Evolutionary conservation across 2,329 filamentous ascomycete species (phyloP), one percentile per base, ranked within the genome.

Genomic region (Aureobasidium sp.): DNA sequence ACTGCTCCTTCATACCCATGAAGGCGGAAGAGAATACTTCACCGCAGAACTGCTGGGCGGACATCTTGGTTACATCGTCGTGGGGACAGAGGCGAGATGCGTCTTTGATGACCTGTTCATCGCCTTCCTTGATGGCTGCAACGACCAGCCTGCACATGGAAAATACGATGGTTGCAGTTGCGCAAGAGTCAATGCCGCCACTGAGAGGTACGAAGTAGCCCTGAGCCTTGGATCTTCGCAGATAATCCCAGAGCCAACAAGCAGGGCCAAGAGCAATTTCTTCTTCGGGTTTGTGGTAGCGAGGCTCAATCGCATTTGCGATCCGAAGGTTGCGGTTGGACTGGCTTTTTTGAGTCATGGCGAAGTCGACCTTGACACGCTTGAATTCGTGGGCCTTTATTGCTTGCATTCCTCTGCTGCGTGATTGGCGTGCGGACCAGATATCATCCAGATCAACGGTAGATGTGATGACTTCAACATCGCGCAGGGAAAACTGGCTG

Each of bases 371-470:
- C 56, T 76, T 72, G 11, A 80, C 73, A 1, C 77, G 72, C 64
- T 77, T 70, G 37, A 86, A 84, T 8, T 74, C 70, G 2, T 76
- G 72, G 3, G 71, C 66, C 44, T 72, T 69, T 62, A 82, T 79
- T 8, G 84, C 82, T 69, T 89, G 87, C 25, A 84, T 69, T 7
- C 82, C 81, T 60, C 85, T 78, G 14, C 82, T 82, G 9, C 81
- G 78, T 0, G 78, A 76, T n/a, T 75, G 82, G 0, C 88, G 78
- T 67, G 80, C 86, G 1, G 80, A 76, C 36, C 87, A 77, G 6
- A 93, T 87, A 65, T 90, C 85, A 68, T 93, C 89, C 1, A 86
- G 71, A 62, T 86, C 83, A 0, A 84, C 79, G 0, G 81, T 78
- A 0, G 81, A 82, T 3, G 82, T 79, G 39, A 84, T 74, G 4